These are phyloP conservation scores for Choanephora cucurbitarum DNA, from an alignment of 371 early-diverging fungal species.

Conservation along the genomic window DNA sequence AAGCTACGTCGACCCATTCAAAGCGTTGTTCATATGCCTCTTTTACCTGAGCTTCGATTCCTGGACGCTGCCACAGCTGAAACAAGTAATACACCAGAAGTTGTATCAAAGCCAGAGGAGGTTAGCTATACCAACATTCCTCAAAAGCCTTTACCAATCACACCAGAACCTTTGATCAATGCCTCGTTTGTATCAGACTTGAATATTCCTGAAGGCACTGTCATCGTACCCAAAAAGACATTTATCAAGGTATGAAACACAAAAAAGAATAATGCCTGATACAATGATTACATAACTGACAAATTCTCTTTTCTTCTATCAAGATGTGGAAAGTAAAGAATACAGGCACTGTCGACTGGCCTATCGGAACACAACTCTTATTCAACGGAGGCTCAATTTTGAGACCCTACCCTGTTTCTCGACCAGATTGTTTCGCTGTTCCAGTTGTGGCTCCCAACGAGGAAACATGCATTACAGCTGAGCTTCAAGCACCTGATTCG, in stretches of 20 bases:
- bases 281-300: too few species aligned
- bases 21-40: not conserved
- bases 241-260: conserved; percentile 30
- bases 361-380: conserved; percentile 55
- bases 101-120: not conserved
- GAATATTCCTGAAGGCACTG: conserved; percentile 68
- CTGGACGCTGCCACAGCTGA: not conserved
- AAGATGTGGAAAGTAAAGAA: conserved; percentile 76
- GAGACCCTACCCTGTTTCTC: conserved; percentile 31
- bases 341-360: conserved; percentile 66
- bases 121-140: not conserved
- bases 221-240: conserved; percentile 30
- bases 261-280: too few species aligned
- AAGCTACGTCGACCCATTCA: conserved; percentile 47
- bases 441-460: conserved; percentile 53
- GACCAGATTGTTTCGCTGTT: conserved; percentile 40
- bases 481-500: conserved; percentile 63
- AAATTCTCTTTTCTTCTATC: not conserved
- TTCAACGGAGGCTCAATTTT: conserved; percentile 55
- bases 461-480: conserved; percentile 58
- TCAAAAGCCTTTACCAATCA: too few species aligned
- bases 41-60: conserved; percentile 20
- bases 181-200: conserved; percentile 68
- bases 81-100: not conserved
- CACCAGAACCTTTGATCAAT: conserved; percentile 4